These are phyloP conservation scores for Pyrenula massariospora DNA, from an alignment of 495 filamentous ascomycete genomes.

Conservation along the genomic window DNA sequence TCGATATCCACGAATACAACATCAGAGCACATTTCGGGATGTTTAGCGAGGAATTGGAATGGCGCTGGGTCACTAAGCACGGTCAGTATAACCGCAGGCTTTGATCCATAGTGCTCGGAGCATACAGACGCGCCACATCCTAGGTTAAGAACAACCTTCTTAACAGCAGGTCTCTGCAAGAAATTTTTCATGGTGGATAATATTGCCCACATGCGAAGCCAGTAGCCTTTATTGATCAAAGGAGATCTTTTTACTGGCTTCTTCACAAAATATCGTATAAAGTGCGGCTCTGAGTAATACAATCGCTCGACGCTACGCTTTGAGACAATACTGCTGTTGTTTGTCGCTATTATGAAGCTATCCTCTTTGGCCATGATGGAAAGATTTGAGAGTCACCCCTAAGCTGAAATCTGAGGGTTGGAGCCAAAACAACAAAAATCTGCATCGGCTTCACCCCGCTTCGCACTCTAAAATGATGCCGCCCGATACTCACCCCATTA, in stretches of 20 bases:
- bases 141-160: constrained; percentile 71
- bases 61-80: constrained; percentile 71
- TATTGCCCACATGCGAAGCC: constrained; percentile 72
- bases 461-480: no score
- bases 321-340: constrained; percentile 80
- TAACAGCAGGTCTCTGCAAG: constrained; percentile 43
- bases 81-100: constrained; percentile 16
- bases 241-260: constrained; percentile 72
- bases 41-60: constrained; percentile 64
- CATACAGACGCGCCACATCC: constrained; percentile 80
- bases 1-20: constrained; percentile 77
- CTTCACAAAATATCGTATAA: constrained; percentile 76
- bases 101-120: neutral
- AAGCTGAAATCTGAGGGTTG: no score
- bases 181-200: constrained; percentile 62
- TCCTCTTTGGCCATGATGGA: neutral
- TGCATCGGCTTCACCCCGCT: no score
- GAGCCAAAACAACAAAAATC: no score
- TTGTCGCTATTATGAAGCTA: constrained; percentile 34
- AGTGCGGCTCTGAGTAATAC: constrained; percentile 67
- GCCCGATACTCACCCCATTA: no score
- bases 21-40: constrained; percentile 38
- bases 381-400: no score
- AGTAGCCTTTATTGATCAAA: constrained; percentile 80
- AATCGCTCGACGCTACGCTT: constrained; percentile 81